Evolutionary conservation across 2,329 filamentous ascomycete species (phyloP).

Genomic region (Verticillium isaacii): DNA sequence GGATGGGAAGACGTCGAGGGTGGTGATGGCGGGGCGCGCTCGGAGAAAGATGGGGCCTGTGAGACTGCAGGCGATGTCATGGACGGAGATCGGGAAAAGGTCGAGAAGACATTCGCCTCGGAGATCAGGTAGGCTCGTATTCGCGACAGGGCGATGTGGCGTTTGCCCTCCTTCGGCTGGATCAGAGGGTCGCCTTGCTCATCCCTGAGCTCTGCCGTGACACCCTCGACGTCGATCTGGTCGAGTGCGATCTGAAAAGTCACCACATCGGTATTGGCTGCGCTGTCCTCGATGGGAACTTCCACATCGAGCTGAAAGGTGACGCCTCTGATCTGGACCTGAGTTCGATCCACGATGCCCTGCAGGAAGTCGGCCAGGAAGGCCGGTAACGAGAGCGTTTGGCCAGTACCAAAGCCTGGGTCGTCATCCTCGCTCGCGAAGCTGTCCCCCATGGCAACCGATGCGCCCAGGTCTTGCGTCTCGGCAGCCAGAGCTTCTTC

Average conservation of each 20-base stretch:
- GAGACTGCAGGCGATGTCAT: conserved; percentile 49
- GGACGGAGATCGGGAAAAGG: conserved; percentile 46
- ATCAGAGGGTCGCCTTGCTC: conserved; percentile 27
- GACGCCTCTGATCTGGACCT: conserved; percentile 61
- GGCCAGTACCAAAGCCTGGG: conserved; percentile 64
- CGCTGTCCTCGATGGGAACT: conserved; percentile 39
- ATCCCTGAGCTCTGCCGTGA: conserved; percentile 40
- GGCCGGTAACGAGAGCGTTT: conserved; percentile 61
- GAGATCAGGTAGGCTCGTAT: conserved; percentile 63
- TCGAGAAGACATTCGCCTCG: conserved; percentile 61
- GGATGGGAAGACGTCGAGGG: conserved; percentile 15
- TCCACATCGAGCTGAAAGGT: conserved; percentile 62
- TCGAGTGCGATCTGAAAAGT: conserved; percentile 63
- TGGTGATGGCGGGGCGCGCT: conserved; percentile 18
- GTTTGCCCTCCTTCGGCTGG: conserved; percentile 57
- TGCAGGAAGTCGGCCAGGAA: conserved; percentile 71
- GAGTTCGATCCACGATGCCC: conserved; percentile 66
- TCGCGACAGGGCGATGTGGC: conserved; percentile 57
- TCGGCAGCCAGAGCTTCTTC: conserved; percentile 64
- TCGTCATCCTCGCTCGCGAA: conserved; percentile 58
- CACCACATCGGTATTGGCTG: conserved; percentile 45
- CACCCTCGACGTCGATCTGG: conserved; percentile 61
- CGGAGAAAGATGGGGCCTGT: conserved; percentile 35
- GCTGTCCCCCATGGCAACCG: conserved; percentile 52
- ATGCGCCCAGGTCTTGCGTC: conserved; percentile 57